Evolutionary conservation across 257 asterid species (phyloP).

Genomic region (Datura wrightii): DNA sequence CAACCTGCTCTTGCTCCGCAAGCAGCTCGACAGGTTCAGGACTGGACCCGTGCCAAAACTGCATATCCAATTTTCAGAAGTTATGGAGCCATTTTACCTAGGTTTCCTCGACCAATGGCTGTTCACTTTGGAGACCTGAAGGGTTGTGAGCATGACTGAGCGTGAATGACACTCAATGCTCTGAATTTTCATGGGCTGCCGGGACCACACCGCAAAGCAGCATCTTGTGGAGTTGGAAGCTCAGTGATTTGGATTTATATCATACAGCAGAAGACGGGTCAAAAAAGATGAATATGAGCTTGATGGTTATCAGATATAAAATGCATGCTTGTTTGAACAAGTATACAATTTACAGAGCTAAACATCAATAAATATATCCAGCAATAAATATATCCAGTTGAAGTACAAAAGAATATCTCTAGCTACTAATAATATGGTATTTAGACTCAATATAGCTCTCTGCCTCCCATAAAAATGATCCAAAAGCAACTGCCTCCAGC

Average conservation of each 20-base stretch:
- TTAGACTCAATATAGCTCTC: constrained; percentile 76
- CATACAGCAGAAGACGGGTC: neutral
- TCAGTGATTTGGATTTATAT: neutral
- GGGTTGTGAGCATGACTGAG: neutral
- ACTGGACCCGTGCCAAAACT: neutral
- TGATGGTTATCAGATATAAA: neutral
- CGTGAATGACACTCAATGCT: constrained; percentile 41
- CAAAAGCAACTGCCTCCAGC: constrained; percentile 89
- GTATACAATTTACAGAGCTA: constrained; percentile 31
- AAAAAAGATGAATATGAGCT: neutral
- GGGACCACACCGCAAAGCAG: constrained; percentile 55
- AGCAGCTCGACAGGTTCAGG: neutral
- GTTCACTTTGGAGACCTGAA: neutral
- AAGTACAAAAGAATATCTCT: constrained; percentile 33
- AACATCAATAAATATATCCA: neutral
- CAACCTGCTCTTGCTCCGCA: constrained; percentile 15
- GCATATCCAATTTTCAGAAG: neutral
- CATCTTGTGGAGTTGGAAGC: neutral
- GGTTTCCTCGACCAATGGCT: neutral
- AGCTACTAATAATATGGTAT: constrained; percentile 68
- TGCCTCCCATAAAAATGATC: constrained; percentile 87
- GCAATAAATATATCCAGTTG: neutral
- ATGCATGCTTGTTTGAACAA: neutral
- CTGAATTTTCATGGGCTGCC: constrained; percentile 59
- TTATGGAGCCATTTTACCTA: neutral